Conservation (phyloP, 108 stramenopile species). For the Nitzschia sp. region DNA sequence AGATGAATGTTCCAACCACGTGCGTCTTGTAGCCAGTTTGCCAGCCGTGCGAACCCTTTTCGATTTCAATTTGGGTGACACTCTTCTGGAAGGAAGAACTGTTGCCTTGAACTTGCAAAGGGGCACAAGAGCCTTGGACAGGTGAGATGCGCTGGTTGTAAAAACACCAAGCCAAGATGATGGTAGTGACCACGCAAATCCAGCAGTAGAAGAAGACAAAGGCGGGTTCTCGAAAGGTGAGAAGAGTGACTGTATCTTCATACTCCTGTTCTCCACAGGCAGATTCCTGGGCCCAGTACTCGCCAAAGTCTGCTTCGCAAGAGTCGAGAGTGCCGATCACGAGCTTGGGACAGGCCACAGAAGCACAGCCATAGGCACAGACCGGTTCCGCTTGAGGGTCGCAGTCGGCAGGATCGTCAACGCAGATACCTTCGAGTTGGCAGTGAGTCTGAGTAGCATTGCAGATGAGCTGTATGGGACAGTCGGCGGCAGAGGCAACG, state of each 20-base stretch:
- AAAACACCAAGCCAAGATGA: slow-evolving; percentile 52
- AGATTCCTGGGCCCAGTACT: slow-evolving; percentile 32
- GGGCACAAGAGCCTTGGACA: slow-evolving; percentile 34
- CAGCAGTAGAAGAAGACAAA: slow-evolving; percentile 46
- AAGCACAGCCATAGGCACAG: slow-evolving; percentile 17
- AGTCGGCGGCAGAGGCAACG: slow-evolving; percentile 40
- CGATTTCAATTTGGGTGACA: background rate
- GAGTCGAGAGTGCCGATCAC: background rate
- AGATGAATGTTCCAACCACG: slow-evolving; percentile 42
- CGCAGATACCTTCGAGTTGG: slow-evolving; percentile 51
- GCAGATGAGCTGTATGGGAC: slow-evolving; percentile 40
- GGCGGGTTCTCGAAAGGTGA: background rate
- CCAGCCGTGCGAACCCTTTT: slow-evolving; percentile 20
- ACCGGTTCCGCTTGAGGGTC: slow-evolving; percentile 4
- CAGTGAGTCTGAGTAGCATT: slow-evolving; percentile 1
- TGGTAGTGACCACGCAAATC: slow-evolving; percentile 30
- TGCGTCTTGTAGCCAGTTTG: slow-evolving; percentile 60
- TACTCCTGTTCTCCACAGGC: slow-evolving; percentile 35
- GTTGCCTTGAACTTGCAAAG: slow-evolving; percentile 9
- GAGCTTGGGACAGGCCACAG: slow-evolving; percentile 3
- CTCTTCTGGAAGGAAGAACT: background rate
- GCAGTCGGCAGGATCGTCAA: slow-evolving; percentile 3
- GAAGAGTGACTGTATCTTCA: slow-evolving; percentile 24
- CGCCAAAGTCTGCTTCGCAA: background rate
- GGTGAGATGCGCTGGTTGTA: slow-evolving; percentile 50